Percentiles rank a stretch among this genome's conserved stretches.
phyloP scores from a whole-genome alignment of 305 asterid species.

The Fraxinus platypoda region DNA sequence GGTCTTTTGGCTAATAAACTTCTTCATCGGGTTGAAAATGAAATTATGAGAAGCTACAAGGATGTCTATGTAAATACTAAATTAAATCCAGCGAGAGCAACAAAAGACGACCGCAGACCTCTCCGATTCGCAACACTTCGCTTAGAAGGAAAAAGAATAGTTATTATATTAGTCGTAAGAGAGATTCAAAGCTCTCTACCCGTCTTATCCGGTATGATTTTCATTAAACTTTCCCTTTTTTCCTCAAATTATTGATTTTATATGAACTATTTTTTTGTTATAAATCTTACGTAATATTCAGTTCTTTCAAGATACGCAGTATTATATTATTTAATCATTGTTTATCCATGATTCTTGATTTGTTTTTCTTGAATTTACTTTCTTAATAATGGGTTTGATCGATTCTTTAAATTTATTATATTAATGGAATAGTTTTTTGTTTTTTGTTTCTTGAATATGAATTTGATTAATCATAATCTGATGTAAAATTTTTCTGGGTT shows the following conservation, averaged over 20 bases:
- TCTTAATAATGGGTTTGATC: neutral
- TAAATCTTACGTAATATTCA: neutral
- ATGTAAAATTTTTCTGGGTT: constrained; percentile 21
- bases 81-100: constrained; percentile 4
- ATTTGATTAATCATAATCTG: neutral
- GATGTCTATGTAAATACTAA: neutral
- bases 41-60: constrained; percentile 11
- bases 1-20: neutral
- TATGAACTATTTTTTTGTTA: neutral
- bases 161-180: neutral
- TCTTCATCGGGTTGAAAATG: neutral
- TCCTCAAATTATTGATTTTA: neutral
- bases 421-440: neutral
- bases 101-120: constrained; percentile 19
- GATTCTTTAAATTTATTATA: neutral
- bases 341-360: constrained; percentile 5
- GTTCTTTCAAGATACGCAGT: neutral
- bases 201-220: constrained; percentile 26
- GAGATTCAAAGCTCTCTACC: constrained; percentile 23
- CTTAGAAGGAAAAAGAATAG: constrained; percentile 12
- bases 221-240: neutral
- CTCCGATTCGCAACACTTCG: constrained; percentile 19
- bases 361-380: constrained; percentile 14
- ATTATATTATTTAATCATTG: constrained; percentile 8
- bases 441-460: neutral